Conservation (phyloP, 495 filamentous ascomycete genomes). For the Podospora comata region DNA sequence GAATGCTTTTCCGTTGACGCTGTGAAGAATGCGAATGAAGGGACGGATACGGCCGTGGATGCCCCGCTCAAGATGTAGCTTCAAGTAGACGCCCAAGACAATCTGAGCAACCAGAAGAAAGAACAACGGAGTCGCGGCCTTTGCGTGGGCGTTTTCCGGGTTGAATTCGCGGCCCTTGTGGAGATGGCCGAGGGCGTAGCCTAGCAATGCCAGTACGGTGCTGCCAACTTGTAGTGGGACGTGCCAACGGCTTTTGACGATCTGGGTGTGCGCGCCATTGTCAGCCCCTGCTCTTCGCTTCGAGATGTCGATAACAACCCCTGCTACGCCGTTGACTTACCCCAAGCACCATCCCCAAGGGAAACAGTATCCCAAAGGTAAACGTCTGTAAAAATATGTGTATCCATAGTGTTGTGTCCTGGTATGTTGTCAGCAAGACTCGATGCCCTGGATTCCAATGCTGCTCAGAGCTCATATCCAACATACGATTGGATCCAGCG, state of each 20-base stretch:
- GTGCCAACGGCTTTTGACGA: conserved; percentile 88
- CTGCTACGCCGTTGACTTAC: conserved; percentile 48
- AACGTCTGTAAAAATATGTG: conserved; percentile 89
- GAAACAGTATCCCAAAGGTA: conserved; percentile 88
- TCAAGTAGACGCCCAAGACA: conserved; percentile 79
- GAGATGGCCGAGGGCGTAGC: conserved; percentile 85
- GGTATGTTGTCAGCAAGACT: conserved; percentile 17
- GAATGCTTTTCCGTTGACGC: conserved; percentile 79
- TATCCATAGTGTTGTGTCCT: conserved; percentile 86
- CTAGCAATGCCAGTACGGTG: conserved; percentile 70
- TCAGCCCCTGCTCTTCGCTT: conserved; percentile 11
- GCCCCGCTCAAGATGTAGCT: conserved; percentile 80
- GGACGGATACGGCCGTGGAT: conserved; percentile 75
- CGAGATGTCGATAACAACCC: neutral
- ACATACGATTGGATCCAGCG: conserved; percentile 82
- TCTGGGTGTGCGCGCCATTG: conserved; percentile 48
- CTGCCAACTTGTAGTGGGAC: conserved; percentile 81
- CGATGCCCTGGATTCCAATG: conserved; percentile 12
- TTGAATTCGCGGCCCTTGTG: conserved; percentile 88
- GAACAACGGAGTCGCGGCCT: conserved; percentile 76
- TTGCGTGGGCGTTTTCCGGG: conserved; percentile 71
- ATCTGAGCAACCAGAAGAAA: conserved; percentile 73
- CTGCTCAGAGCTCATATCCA: neutral
- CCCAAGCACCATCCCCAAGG: conserved; percentile 91
- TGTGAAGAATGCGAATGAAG: conserved; percentile 68